phyloP scores from a whole-genome alignment of 805 yeast genomes.

The Yamadazyma scolyti region DNA sequence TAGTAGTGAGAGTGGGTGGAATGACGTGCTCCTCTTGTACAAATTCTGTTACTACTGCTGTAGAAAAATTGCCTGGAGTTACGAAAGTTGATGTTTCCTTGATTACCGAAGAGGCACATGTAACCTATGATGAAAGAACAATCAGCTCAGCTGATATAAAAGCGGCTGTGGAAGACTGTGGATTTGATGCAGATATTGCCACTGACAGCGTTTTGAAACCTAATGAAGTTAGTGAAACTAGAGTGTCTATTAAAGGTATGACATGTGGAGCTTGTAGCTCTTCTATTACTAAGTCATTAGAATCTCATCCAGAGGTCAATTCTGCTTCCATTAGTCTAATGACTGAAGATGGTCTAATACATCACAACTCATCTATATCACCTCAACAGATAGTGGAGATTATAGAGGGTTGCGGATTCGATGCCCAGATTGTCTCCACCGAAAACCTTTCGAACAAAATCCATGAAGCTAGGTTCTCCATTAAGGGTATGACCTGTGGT shows the following conservation, averaged over 20 bases:
- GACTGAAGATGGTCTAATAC: constrained; percentile 32
- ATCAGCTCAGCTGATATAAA: constrained; percentile 14
- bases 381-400: constrained; percentile 13
- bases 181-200: constrained; percentile 47
- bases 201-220: background rate
- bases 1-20: constrained; percentile 37
- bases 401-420: constrained; percentile 59
- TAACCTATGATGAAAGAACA: constrained; percentile 39
- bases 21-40: constrained; percentile 92
- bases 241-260: constrained; percentile 37
- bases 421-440: constrained; percentile 15
- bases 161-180: constrained; percentile 39
- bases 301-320: constrained; percentile 18
- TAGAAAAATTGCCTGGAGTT: constrained; percentile 50
- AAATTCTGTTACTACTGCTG: constrained; percentile 55
- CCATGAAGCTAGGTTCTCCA: constrained; percentile 16
- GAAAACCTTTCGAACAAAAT: background rate
- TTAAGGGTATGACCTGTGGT: constrained; percentile 89
- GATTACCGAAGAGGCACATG: constrained; percentile 65
- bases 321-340: constrained; percentile 30
- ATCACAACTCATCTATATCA: constrained; percentile 19
- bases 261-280: constrained; percentile 44
- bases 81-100: constrained; percentile 57
- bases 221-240: constrained; percentile 5
- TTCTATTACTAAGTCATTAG: constrained; percentile 31